These are phyloP conservation scores for Termitomyces sp. DNA, from an alignment of 1,284 basidiomycete species.

Conservation along the genomic window DNA sequence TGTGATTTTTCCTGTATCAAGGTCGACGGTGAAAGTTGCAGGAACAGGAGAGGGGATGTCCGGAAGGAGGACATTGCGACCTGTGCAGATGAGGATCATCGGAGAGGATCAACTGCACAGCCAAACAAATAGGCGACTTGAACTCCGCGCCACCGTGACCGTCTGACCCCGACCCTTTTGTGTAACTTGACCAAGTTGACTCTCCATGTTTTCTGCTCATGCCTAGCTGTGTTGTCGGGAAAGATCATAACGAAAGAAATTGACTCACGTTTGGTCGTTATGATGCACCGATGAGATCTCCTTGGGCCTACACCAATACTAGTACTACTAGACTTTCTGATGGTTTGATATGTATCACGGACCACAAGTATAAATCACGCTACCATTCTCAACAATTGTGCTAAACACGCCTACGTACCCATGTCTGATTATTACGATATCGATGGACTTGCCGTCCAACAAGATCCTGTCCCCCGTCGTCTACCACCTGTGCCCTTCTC, in stretches of 20 bases:
- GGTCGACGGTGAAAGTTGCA: conserved; percentile 69
- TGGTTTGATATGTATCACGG: conserved; percentile 7
- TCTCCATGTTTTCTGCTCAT: too few relatives aligned
- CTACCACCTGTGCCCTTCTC: conserved; percentile 26
- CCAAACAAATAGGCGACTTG: neutral
- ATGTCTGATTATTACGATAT: conserved; percentile 15
- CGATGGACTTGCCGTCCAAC: conserved; percentile 14
- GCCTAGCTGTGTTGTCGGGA: neutral
- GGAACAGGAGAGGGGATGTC: conserved; percentile 45
- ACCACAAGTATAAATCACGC: conserved; percentile 9
- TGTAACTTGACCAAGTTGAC: too few relatives aligned
- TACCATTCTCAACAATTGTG: neutral
- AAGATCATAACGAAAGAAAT: neutral
- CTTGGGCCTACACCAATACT: too few relatives aligned
- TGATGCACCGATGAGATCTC: conserved; percentile 5
- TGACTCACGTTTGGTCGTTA: neutral
- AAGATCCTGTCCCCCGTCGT: conserved; percentile 22
- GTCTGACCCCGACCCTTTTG: too few relatives aligned
- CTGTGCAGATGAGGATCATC: conserved; percentile 9
- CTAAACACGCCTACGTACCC: conserved; percentile 10
- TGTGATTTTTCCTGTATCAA: conserved; percentile 61
- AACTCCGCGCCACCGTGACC: too few relatives aligned
- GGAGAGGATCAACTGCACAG: neutral
- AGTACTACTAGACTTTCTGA: neutral
- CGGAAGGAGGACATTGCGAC: conserved; percentile 37